These are phyloP conservation scores for Salinomyces thailandicus DNA, from an alignment of 2,329 filamentous ascomycete species.

Conservation along the genomic window DNA sequence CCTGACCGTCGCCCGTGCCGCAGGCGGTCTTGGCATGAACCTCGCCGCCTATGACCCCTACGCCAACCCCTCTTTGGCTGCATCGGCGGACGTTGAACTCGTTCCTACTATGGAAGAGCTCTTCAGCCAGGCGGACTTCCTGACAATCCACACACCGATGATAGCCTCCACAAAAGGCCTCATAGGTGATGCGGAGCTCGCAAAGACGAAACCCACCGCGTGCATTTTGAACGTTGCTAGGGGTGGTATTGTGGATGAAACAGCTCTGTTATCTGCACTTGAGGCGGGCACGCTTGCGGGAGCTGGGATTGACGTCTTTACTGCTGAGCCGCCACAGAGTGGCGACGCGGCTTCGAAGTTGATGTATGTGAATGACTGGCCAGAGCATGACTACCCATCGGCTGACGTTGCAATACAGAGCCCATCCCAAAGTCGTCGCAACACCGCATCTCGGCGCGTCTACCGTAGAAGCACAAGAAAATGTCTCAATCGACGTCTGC, in stretches of 20 bases:
- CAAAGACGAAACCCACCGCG: conserved; percentile 61
- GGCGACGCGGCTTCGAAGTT: conserved; percentile 52
- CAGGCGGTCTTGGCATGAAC: conserved; percentile 65
- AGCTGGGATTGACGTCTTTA: conserved; percentile 72
- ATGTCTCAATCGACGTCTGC: conserved; percentile 58
- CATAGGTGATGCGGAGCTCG: conserved; percentile 56
- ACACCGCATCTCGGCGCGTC: conserved; percentile 74
- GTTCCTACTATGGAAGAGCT: conserved; percentile 34
- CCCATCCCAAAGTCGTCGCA: conserved; percentile 61
- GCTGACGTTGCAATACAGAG: conserved; percentile 11
- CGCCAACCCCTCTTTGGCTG: conserved; percentile 61
- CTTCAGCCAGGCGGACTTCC: conserved; percentile 58
- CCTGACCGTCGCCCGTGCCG: conserved; percentile 68
- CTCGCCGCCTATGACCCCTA: conserved; percentile 68
- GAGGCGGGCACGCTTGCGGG: conserved; percentile 62
- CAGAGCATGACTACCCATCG: neutral
- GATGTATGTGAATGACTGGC: conserved; percentile 26
- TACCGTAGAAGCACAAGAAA: conserved; percentile 74
- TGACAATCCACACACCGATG: conserved; percentile 73
- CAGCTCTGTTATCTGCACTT: conserved; percentile 58
- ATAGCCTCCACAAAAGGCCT: conserved; percentile 67
- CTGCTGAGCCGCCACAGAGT: conserved; percentile 56
- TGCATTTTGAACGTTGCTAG: conserved; percentile 69
- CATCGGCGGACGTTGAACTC: conserved; percentile 50
- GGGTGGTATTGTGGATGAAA: conserved; percentile 71